Evolutionary conservation across 768 basidiomycete genomes (phyloP), one percentile per base, ranked within the genome.

Genomic region (Mycena olivaceomarginata): DNA sequence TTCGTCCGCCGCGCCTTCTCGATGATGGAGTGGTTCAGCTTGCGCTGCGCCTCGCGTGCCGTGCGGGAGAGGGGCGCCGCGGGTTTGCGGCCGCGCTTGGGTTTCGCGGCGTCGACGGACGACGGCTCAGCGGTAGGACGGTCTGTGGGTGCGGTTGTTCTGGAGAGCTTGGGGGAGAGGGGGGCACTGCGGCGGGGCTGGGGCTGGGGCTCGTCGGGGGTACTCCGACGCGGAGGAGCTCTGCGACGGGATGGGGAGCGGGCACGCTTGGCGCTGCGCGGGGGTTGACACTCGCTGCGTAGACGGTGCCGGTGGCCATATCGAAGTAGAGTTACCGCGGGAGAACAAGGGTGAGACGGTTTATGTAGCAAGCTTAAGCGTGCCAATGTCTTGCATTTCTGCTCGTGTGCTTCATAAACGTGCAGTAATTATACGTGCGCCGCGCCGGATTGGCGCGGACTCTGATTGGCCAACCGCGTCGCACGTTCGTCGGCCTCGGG

Each of bases 1-100:
- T 98, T 98, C 13, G 98, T 98, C 75, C 98, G 90, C 41, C 98
- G 88, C 0, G 97, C 93, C 82, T 98, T 96, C 87, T 99, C 98
- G 83, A 99, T 99, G 77, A 97, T 93, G 7, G 95, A 96, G 82
- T 99, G 98, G 85, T 98, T 98, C 46, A 96, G 92, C 84, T 98
- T 97, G 68, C 98, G 92, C 85, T 96, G 93, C 2, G 94, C 91
- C 85, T 98, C 97, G 63, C 97, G 90, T 41, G 95, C 95, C 16
- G 91, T 91, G 76, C 95, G 94, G 20, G 94, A 94, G 62, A 95
- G 85, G 31, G 31, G 31, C 11, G 91, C 89, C 11, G 93, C 93
- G 0, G 95, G 94, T 81, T 94, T 95, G 67, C 95, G 92, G 4
- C 95, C 94, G 25, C 94, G 92, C 82, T 92, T 94, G 12, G 89